These are phyloP conservation scores for Eucalyptus virginea DNA, from an alignment of 345 rosid genomes.

Conservation along the genomic window DNA sequence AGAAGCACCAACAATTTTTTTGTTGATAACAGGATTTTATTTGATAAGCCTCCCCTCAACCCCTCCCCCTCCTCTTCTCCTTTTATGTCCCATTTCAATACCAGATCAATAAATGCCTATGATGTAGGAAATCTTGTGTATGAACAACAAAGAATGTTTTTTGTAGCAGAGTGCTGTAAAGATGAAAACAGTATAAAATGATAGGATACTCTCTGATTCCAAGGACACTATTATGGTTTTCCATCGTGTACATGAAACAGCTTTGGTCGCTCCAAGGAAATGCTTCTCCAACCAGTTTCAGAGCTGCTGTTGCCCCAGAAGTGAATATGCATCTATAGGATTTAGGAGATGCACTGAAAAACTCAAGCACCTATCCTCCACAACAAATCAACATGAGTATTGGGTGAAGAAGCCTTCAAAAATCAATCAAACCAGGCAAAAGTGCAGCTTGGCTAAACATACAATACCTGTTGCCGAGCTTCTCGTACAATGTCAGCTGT, in stretches of 20 bases:
- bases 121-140: not conserved
- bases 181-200: not conserved
- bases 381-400: not conserved
- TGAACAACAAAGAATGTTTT: not conserved
- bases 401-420: not conserved
- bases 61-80: not conserved
- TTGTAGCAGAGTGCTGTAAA: not conserved
- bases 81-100: not conserved
- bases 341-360: conserved; percentile 76
- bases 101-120: not conserved
- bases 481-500: conserved; percentile 51
- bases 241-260: conserved; percentile 74
- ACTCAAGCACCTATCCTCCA: conserved; percentile 62
- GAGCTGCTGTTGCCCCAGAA: conserved; percentile 91
- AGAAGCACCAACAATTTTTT: not conserved
- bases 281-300: conserved; percentile 87
- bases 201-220: conserved; percentile 93
- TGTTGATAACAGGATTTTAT: not conserved
- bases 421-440: not conserved
- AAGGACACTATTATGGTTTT: conserved; percentile 95
- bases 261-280: conserved; percentile 78
- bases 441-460: not conserved
- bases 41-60: not conserved
- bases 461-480: conserved; percentile 73
- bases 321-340: conserved; percentile 85